Conservation (phyloP, 2,329 filamentous ascomycete genomes). For the Chaetomiaceae sp. region DNA sequence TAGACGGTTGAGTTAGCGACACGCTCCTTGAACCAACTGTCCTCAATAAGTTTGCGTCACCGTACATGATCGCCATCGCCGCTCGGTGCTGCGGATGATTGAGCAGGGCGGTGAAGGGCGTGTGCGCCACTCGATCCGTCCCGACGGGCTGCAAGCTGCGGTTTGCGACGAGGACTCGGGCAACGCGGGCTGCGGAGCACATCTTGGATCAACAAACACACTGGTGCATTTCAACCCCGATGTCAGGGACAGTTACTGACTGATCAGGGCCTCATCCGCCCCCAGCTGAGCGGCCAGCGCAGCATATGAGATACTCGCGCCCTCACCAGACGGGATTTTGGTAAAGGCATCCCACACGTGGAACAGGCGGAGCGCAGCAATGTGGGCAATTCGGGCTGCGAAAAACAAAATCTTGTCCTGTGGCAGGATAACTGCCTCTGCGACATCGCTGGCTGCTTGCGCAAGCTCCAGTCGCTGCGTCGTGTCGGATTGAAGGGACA, state of each 20-base stretch:
- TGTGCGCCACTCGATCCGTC: background rate
- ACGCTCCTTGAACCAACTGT: background rate
- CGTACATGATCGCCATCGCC: background rate
- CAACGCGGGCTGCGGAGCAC: background rate
- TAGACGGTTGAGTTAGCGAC: background rate
- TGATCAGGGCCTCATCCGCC: background rate
- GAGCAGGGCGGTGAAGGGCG: background rate
- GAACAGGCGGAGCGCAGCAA: background rate
- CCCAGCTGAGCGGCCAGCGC: background rate
- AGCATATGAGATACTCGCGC: background rate
- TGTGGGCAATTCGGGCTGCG: background rate
- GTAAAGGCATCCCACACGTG: background rate
- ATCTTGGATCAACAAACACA: background rate
- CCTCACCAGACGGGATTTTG: background rate
- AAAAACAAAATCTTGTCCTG: background rate
- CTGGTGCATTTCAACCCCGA: too few species aligned
- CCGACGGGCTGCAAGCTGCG: background rate
- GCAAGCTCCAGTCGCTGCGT: background rate
- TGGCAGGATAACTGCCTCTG: background rate
- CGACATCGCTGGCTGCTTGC: background rate
- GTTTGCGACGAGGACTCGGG: background rate
- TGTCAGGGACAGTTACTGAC: background rate
- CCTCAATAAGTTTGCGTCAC: too few species aligned
- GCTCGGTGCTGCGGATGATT: background rate
- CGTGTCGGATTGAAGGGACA: background rate